phyloP scores from a whole-genome alignment of 148 eudicot genomes.

The Nepenthes mirabilis region DNA sequence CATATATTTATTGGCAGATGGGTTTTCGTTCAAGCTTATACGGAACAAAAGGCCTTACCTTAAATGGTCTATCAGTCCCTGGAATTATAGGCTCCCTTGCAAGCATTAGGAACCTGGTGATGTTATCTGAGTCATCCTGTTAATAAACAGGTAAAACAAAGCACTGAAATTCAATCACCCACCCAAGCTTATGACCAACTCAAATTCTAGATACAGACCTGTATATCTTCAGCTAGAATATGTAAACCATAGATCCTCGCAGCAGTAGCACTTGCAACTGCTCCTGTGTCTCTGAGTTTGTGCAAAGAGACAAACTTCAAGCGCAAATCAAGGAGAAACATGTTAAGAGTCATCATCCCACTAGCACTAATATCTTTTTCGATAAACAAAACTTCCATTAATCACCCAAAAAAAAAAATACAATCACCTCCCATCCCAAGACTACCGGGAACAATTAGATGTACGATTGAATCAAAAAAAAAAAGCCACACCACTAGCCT shows the following conservation, averaged over 20 bases:
- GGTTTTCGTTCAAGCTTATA: neutral
- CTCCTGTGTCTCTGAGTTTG: slow-evolving; percentile 65
- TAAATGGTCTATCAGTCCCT: slow-evolving; percentile 49
- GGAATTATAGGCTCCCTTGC: slow-evolving; percentile 72
- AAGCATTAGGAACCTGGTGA: slow-evolving; percentile 74
- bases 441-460: no score
- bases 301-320: slow-evolving; percentile 47
- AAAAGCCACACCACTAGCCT: no score
- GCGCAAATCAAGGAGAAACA: slow-evolving; percentile 2
- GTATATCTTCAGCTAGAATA: slow-evolving; percentile 74
- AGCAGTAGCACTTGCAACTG: slow-evolving; percentile 76
- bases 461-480: no score
- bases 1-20: neutral
- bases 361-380: no score
- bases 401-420: no score
- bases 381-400: no score
- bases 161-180: no score
- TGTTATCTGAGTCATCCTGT: slow-evolving; percentile 75
- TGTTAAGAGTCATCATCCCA: neutral
- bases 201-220: slow-evolving; percentile 31
- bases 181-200: neutral
- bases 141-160: no score
- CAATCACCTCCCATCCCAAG: no score
- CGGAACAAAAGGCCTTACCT: slow-evolving; percentile 25
- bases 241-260: slow-evolving; percentile 62